A percentile compares a stretch with the other conserved stretches of the same genome.
These are phyloP conservation scores for Cryphonectria naterciae DNA, from an alignment of 2,329 filamentous ascomycete species.

Conservation along the genomic window DNA sequence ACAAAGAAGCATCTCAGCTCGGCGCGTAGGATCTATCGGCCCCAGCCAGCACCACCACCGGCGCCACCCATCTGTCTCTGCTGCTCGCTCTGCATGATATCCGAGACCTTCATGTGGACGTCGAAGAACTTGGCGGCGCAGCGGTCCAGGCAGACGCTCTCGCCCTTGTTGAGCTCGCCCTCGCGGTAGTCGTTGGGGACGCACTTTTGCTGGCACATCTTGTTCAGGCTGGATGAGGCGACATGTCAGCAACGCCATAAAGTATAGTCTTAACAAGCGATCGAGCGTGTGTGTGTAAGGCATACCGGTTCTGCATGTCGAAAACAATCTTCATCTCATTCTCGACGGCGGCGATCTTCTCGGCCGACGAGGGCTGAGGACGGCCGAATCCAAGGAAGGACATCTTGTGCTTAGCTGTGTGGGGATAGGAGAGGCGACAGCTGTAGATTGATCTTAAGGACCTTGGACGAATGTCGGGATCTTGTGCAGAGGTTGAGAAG, in stretches of 20 bases:
- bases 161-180: slow-evolving; percentile 96
- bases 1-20: not conserved
- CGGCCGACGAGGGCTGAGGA: slow-evolving; percentile 87
- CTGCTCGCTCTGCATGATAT: slow-evolving; percentile 92
- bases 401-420: slow-evolving; percentile 34
- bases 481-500: slow-evolving; percentile 2
- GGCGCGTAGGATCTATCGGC: slow-evolving; percentile 17
- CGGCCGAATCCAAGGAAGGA: slow-evolving; percentile 44
- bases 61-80: slow-evolving; percentile 64
- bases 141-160: slow-evolving; percentile 96
- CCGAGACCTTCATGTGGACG: slow-evolving; percentile 95
- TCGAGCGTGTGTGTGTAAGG: slow-evolving; percentile 10
- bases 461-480: not conserved
- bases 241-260: not conserved
- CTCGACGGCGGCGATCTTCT: slow-evolving; percentile 97
- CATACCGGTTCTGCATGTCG: slow-evolving; percentile 96
- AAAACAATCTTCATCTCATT: slow-evolving; percentile 97
- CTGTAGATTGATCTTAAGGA: not conserved
- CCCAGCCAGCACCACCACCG: slow-evolving; percentile 46
- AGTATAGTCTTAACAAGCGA: not conserved
- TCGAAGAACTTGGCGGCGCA: slow-evolving; percentile 99
- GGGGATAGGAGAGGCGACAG: not conserved
- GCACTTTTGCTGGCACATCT: slow-evolving; percentile 93
- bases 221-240: slow-evolving; percentile 67
- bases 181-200: slow-evolving; percentile 92